Evolutionary conservation across 441 rosid species (phyloP).

Genomic region (Codiaeum variegatum): DNA sequence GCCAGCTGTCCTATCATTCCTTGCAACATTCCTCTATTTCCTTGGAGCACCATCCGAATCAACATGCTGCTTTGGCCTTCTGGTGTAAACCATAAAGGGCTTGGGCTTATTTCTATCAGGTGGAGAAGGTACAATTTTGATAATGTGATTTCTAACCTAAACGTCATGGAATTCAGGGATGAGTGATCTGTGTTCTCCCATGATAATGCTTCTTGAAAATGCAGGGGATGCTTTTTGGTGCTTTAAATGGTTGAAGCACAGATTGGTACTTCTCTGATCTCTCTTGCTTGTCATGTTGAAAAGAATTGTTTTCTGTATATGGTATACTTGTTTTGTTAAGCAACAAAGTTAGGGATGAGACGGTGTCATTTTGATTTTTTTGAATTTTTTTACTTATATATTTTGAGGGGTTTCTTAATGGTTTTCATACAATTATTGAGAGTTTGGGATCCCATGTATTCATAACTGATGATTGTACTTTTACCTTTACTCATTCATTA

Average conservation of each 20-base stretch:
- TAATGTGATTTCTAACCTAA: slow-evolving; percentile 16
- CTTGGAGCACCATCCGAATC: no score
- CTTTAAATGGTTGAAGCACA: slow-evolving; percentile 91
- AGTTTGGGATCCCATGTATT: background rate
- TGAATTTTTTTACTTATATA: background rate
- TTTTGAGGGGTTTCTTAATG: background rate
- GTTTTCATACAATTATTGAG: background rate
- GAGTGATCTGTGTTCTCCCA: slow-evolving; percentile 98
- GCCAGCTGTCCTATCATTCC: no score
- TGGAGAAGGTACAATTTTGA: background rate
- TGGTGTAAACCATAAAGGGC: no score
- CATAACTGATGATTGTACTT: background rate
- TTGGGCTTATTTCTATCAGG: no score
- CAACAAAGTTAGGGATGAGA: background rate
- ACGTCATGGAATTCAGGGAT: slow-evolving; percentile 49
- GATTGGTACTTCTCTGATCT: slow-evolving; percentile 56
- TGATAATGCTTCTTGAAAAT: slow-evolving; percentile 84
- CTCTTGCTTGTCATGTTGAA: background rate
- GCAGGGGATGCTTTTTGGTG: slow-evolving; percentile 98
- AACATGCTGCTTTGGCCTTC: no score
- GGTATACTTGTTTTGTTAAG: background rate
- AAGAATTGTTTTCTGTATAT: background rate
- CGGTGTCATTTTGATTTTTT: background rate
- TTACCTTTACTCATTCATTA: background rate
- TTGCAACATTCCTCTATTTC: no score